Conservation (phyloP, 257 asterid species). For the Scutellaria minor region DNA sequence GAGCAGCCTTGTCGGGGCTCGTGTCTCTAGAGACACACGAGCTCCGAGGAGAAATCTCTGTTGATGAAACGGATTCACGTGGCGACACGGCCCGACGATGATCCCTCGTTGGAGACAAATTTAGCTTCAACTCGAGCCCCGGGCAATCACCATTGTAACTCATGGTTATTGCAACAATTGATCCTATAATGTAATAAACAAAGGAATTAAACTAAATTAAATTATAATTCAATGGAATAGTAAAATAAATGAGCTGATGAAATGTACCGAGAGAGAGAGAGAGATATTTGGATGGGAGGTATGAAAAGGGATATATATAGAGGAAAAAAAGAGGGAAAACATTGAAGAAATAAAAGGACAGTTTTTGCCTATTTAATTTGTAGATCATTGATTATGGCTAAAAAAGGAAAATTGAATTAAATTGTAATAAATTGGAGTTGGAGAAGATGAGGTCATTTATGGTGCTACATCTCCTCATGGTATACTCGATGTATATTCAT, state of each 20-base stretch:
- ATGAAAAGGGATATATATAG: slow-evolving; percentile 32
- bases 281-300: slow-evolving; percentile 14
- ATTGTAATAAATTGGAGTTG: slow-evolving; percentile 37
- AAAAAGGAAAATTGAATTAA: slow-evolving; percentile 26
- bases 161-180: slow-evolving; percentile 35
- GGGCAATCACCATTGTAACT: slow-evolving; percentile 39
- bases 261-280: not conserved
- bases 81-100: slow-evolving; percentile 28
- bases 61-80: slow-evolving; percentile 38
- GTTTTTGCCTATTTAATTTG: slow-evolving; percentile 22
- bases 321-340: slow-evolving; percentile 8
- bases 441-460: slow-evolving; percentile 24
- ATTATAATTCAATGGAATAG: slow-evolving; percentile 24
- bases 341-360: slow-evolving; percentile 39
- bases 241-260: not conserved
- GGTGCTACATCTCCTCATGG: too few species aligned
- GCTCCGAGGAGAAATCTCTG: slow-evolving; percentile 45
- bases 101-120: slow-evolving; percentile 51
- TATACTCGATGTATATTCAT: too few species aligned
- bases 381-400: slow-evolving; percentile 31
- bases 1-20: slow-evolving; percentile 36
- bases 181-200: not conserved
- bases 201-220: not conserved
- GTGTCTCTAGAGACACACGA: slow-evolving; percentile 54
- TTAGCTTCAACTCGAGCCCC: slow-evolving; percentile 53